These are phyloP conservation scores for Rhododendron kiyosumense DNA, from an alignment of 148 eudicot genomes.

Conservation along the genomic window DNA sequence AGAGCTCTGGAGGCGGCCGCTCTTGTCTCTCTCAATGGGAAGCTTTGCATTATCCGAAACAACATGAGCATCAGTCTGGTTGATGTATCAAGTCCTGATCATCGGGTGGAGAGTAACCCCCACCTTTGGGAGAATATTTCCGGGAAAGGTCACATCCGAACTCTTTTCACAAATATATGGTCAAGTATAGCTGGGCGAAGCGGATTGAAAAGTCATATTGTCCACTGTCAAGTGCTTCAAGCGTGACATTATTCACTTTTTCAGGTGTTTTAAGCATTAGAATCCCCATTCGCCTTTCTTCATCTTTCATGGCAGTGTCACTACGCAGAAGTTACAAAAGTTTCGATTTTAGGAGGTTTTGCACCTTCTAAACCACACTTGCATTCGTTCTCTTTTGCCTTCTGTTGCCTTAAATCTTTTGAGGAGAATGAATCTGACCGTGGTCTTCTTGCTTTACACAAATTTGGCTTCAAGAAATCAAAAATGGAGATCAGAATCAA, in stretches of 20 bases:
- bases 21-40: constrained; percentile 76
- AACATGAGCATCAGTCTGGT: constrained; percentile 94
- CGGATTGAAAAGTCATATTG: constrained; percentile 79
- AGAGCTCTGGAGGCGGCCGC: constrained; percentile 92
- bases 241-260: constrained; percentile 41
- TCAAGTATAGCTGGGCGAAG: constrained; percentile 81
- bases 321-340: background rate
- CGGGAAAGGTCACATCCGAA: constrained; percentile 67
- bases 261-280: constrained; percentile 49
- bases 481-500: background rate
- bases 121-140: constrained; percentile 76
- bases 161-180: constrained; percentile 67
- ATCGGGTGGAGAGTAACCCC: constrained; percentile 71
- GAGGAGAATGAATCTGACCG: background rate
- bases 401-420: background rate
- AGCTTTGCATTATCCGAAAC: constrained; percentile 85
- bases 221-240: constrained; percentile 84
- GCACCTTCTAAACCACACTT: background rate
- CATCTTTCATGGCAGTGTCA: background rate
- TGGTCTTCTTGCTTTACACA: background rate
- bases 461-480: background rate
- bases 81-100: constrained; percentile 74
- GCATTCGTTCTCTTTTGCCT: background rate
- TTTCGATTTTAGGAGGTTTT: background rate
- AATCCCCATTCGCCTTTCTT: background rate